Evolutionary conservation across 495 filamentous ascomycete species (phyloP), one percentile per base, ranked within the genome.

Genomic region (Neurospora hispaniola): DNA sequence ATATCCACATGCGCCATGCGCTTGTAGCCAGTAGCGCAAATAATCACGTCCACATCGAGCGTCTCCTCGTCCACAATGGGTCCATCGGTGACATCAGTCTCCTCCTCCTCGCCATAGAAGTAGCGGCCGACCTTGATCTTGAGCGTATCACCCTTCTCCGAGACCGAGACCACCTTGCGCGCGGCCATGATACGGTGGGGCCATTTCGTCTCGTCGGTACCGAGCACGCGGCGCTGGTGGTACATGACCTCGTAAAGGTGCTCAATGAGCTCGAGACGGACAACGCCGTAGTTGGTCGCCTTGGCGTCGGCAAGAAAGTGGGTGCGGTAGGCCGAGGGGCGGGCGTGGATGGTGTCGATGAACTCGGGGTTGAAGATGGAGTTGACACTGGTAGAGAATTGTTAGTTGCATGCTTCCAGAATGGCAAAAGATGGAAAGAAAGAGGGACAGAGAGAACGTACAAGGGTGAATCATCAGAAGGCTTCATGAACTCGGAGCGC

Each of bases 381-480:
- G 80, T 99, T 99, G 71, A 99, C 94, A 76, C 94, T 97, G 16
- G 75, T 46, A 12, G n/a, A 48, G 2, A 42, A 3, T 8, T 0
- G 62, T 81, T 69, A 81, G 70, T 42, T 20, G 20, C 20, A 31
- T 31, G 27, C 27, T 31, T 31, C 27, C 27, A 1, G 2, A 31
- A 2, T 31, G 2, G 27, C 1, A 16, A 62, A 20, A 20, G 3
- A 12, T 3, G n/a, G 2, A 2, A 41, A 2, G 14, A 6, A 18
- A 39, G 41, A 38, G 12, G 35, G 16, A 18, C 42, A 46, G 9
- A 10, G 4, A 10, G 4, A 87, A 43, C 91, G 82, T 84, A 96
- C 93, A 98, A 98, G 23, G 95, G 95, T 69, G 93, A 96, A 78
- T 99, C 95, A 75, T 99, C 95, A 79, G 93, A 96, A 5, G 95